A percentile compares a stretch with the other conserved stretches of the same genome.
phyloP scores from a whole-genome alignment of 805 yeast species.

The Hanseniaspora osmophila region DNA sequence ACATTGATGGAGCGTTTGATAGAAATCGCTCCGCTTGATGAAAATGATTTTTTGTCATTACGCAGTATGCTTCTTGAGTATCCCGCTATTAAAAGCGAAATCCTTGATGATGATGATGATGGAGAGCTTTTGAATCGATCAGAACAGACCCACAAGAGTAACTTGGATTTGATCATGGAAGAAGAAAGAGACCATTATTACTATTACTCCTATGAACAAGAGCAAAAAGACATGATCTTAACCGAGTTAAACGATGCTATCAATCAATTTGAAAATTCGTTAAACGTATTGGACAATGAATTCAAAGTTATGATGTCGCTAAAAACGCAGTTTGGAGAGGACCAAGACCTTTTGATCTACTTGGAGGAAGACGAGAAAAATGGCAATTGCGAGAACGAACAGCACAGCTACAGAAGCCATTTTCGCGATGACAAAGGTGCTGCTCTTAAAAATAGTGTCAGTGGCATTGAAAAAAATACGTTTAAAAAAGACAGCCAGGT shows the following conservation, averaged over 20 bases:
- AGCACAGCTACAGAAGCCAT: not conserved
- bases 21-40: not conserved
- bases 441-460: no score
- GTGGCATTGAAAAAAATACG: no score
- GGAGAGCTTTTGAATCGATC: not conserved
- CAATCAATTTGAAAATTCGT: conserved; percentile 14
- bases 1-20: not conserved
- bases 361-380: not conserved
- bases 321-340: not conserved
- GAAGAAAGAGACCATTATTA: conserved; percentile 12
- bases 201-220: conserved; percentile 20
- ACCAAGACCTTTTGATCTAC: not conserved
- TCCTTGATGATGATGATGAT: no score
- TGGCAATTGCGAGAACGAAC: not conserved
- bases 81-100: not conserved
- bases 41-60: not conserved
- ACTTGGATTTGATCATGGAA: conserved; percentile 2
- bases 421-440: no score
- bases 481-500: no score
- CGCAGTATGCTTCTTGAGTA: not conserved
- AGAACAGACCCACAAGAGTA: not conserved
- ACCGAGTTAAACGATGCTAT: conserved; percentile 21
- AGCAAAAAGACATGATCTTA: conserved; percentile 21
- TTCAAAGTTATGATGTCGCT: conserved; percentile 1
- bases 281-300: conserved; percentile 9